phyloP scores from a whole-genome alignment of 2,329 filamentous ascomycete genomes.

The Akanthomyces lecanii region DNA sequence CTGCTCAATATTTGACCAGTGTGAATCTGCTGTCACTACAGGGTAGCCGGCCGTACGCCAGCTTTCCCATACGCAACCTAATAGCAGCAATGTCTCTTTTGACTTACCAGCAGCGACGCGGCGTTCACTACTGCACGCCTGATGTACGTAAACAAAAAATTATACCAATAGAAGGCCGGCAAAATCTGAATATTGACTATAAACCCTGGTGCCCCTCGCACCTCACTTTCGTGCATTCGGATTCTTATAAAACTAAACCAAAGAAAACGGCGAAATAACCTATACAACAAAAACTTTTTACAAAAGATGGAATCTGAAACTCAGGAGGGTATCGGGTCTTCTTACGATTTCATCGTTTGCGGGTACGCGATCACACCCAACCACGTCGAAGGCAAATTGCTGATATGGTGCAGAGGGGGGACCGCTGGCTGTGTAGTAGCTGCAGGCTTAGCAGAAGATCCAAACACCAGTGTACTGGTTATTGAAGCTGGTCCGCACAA shows the following conservation, averaged over 20 bases:
- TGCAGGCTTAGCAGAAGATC: slow-evolving; percentile 33
- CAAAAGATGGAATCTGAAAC: neutral
- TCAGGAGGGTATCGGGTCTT: neutral
- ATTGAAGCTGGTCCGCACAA: slow-evolving; percentile 38
- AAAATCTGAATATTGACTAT: neutral
- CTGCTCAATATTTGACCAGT: too few relatives aligned
- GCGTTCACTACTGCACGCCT: too few relatives aligned
- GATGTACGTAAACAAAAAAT: neutral
- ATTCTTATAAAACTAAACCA: neutral
- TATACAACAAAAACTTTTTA: neutral
- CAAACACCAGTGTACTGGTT: slow-evolving; percentile 28
- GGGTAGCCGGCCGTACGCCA: too few relatives aligned
- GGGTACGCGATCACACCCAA: slow-evolving; percentile 25
- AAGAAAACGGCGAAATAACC: neutral
- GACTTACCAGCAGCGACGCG: too few relatives aligned
- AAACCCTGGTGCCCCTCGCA: neutral
- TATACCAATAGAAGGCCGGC: neutral
- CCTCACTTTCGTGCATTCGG: neutral
- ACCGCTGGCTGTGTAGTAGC: slow-evolving; percentile 36
- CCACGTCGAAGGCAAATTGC: neutral
- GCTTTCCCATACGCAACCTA: too few relatives aligned
- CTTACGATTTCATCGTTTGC: slow-evolving; percentile 33
- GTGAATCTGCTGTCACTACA: too few relatives aligned
- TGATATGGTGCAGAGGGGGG: slow-evolving; percentile 27
- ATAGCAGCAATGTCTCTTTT: too few relatives aligned